Conservation (phyloP, 257 asterid species). For the Apocynum venetum region DNA sequence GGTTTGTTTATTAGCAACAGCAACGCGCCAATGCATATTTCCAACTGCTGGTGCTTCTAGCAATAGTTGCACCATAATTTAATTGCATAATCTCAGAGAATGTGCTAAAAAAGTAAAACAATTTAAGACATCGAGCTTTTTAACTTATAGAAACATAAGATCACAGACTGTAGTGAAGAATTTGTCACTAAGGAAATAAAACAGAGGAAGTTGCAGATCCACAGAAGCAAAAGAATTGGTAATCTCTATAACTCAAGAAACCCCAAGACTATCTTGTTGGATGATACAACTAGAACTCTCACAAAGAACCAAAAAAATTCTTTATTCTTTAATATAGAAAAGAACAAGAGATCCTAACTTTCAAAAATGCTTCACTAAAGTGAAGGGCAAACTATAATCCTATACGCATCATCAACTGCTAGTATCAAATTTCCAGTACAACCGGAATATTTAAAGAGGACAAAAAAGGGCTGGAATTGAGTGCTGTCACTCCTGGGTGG, state of each 20-base stretch:
- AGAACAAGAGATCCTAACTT: background rate
- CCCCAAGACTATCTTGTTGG: background rate
- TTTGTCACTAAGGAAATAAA: no score
- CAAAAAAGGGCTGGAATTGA: background rate
- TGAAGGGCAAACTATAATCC: conserved; percentile 5
- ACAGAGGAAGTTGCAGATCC: background rate
- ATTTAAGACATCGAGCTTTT: no score
- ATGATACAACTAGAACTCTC: background rate
- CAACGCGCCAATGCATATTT: no score
- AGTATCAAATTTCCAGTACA: background rate
- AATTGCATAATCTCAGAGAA: no score
- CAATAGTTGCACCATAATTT: background rate
- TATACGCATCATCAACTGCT: conserved; percentile 1
- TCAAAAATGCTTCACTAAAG: conserved; percentile 3
- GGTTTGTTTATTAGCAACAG: no score
- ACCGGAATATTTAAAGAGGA: background rate
- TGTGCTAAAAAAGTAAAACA: no score
- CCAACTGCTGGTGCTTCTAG: background rate
- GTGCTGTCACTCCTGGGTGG: background rate
- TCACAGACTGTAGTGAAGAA: background rate
- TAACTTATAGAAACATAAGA: background rate
- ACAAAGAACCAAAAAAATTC: background rate
- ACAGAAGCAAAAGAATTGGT: background rate
- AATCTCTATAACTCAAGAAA: background rate
- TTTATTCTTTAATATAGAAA: background rate